Percentiles rank a stretch among this genome's conserved stretches.
Evolutionary conservation across 2,329 filamentous ascomycete genomes (phyloP).

Genomic region (Furcasterigmium furcatum): DNA sequence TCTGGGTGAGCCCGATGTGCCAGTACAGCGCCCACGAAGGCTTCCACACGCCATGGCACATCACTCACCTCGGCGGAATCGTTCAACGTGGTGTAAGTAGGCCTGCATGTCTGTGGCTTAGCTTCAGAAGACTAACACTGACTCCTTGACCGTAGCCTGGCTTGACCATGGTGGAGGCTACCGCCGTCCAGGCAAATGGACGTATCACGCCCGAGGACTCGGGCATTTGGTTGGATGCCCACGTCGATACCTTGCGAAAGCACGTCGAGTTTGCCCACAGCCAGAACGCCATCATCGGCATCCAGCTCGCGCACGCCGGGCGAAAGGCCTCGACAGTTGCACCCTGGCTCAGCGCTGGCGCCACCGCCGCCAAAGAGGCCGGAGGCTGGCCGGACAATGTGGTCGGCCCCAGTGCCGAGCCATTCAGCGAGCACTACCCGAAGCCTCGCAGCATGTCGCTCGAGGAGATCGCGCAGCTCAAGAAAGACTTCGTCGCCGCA

Average conservation of each 20-base stretch:
- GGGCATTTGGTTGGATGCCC: slow-evolving; percentile 67
- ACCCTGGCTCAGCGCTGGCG: slow-evolving; percentile 62
- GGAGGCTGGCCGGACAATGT: slow-evolving; percentile 53
- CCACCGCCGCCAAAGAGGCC: slow-evolving; percentile 41
- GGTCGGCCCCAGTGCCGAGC: slow-evolving; percentile 38
- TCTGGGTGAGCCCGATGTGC: slow-evolving; percentile 44
- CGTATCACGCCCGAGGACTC: slow-evolving; percentile 66
- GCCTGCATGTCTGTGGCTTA: background rate
- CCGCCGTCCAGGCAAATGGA: slow-evolving; percentile 59
- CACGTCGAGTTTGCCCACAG: slow-evolving; percentile 57
- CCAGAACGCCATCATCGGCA: slow-evolving; percentile 61
- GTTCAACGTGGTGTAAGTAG: slow-evolving; percentile 57
- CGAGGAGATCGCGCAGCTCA: slow-evolving; percentile 62
- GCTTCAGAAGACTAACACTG: background rate
- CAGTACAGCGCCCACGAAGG: slow-evolving; percentile 45
- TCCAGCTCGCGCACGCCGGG: slow-evolving; percentile 76
- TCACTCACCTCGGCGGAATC: slow-evolving; percentile 71
- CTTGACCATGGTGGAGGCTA: slow-evolving; percentile 63
- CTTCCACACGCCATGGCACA: slow-evolving; percentile 68
- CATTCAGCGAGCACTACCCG: slow-evolving; percentile 58
- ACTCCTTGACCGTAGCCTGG: slow-evolving; percentile 35
- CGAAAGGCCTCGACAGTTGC: slow-evolving; percentile 55
- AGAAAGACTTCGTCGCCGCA: slow-evolving; percentile 54
- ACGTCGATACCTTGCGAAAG: slow-evolving; percentile 54
- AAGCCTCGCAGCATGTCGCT: slow-evolving; percentile 62